Conservation (phyloP, 1,139 yeast species). For the Taiozyma onychis region DNA sequence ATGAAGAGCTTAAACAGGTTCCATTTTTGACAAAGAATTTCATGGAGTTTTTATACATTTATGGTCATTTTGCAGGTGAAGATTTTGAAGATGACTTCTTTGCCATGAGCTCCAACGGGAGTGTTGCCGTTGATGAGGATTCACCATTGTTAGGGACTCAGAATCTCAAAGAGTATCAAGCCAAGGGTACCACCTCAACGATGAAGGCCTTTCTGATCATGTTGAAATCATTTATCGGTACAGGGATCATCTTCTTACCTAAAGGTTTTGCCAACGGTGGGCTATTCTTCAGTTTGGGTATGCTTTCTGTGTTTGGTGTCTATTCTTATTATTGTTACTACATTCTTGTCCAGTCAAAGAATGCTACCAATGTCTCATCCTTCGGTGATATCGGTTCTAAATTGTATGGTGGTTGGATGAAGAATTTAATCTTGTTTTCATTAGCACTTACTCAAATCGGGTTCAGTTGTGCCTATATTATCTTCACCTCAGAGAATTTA, state of each 20-base stretch:
- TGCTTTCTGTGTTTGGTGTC: slow-evolving; percentile 53
- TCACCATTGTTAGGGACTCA: slow-evolving; percentile 31
- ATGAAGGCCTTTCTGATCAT: slow-evolving; percentile 60
- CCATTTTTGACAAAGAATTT: slow-evolving; percentile 62
- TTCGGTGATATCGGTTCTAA: slow-evolving; percentile 70
- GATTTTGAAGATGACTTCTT: slow-evolving; percentile 70
- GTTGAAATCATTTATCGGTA: slow-evolving; percentile 70
- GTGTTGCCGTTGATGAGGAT: slow-evolving; percentile 42
- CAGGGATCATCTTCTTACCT: slow-evolving; percentile 74
- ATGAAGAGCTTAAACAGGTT: slow-evolving; percentile 27
- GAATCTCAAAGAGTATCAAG: slow-evolving; percentile 17
- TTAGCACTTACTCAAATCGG: slow-evolving; percentile 69
- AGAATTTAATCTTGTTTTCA: slow-evolving; percentile 52
- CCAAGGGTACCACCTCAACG: slow-evolving; percentile 60
- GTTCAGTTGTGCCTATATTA: slow-evolving; percentile 70
- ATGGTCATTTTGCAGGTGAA: slow-evolving; percentile 85
- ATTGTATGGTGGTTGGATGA: slow-evolving; percentile 58
- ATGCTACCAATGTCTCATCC: slow-evolving; percentile 52
- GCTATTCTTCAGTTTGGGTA: slow-evolving; percentile 46
- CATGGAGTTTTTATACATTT: slow-evolving; percentile 65
- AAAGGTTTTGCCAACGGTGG: slow-evolving; percentile 75
- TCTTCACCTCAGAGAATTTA: slow-evolving; percentile 67
- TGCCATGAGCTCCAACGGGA: slow-evolving; percentile 28
- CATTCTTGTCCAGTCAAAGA: slow-evolving; percentile 53
- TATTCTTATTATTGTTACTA: slow-evolving; percentile 69